Evolutionary conservation across 257 asterid species (phyloP).

Genomic region (Solanum stenotomum): DNA sequence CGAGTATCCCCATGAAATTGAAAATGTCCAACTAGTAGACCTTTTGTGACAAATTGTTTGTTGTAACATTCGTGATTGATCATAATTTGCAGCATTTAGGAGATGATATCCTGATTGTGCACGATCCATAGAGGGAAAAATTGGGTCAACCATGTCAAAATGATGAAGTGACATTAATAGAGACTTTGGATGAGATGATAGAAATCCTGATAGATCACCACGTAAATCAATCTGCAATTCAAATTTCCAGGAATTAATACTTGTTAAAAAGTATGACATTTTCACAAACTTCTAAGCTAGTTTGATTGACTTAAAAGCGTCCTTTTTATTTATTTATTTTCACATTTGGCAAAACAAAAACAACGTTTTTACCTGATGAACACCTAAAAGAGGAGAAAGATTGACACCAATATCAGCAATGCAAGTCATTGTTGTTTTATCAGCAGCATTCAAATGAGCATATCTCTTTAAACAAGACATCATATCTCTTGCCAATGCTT

Average conservation of each 20-base stretch:
- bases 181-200: slow-evolving; percentile 41
- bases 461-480: slow-evolving; percentile 42
- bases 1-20: slow-evolving; percentile 64
- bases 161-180: slow-evolving; percentile 54
- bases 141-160: slow-evolving; percentile 37
- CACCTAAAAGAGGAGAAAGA: slow-evolving; percentile 37
- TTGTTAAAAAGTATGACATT: background rate
- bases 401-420: slow-evolving; percentile 59
- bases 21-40: slow-evolving; percentile 33
- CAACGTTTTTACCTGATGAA: slow-evolving; percentile 38
- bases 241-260: background rate
- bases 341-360: too few species aligned
- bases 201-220: slow-evolving; percentile 44
- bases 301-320: background rate
- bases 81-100: slow-evolving; percentile 40
- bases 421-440: slow-evolving; percentile 36
- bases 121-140: slow-evolving; percentile 40
- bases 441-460: slow-evolving; percentile 27
- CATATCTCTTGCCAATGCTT: slow-evolving; percentile 35
- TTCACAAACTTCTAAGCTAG: background rate
- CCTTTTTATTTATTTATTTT: too few species aligned
- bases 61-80: slow-evolving; percentile 43
- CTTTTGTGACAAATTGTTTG: slow-evolving; percentile 45
- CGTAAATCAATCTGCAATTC: slow-evolving; percentile 36
- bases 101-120: slow-evolving; percentile 35